Base-by-base conservation (phyloP, 345 rosid species). In the Physaria fendleri region DNA sequence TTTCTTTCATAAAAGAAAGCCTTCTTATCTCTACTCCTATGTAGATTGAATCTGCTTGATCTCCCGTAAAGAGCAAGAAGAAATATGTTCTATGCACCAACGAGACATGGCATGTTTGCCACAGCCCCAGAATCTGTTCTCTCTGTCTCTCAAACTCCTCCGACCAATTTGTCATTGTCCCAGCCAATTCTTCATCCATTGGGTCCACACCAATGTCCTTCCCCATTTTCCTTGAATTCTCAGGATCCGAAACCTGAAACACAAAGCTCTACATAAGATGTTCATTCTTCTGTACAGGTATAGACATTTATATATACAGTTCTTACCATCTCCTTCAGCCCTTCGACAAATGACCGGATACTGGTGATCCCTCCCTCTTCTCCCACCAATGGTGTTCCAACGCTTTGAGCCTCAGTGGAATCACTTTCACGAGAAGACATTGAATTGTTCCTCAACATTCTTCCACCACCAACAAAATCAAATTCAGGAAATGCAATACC, bases 71-170 rank as follows among this genome's bases (percentile, higher is more conserved):
- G 62, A 93, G 95, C 76, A 93, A 75, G 80, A 80, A 89, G 77
- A 93, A 93, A 64, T 89, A 93, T 4, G 99, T 93, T 71, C 99
- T 79, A 72, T 93, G 94, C 45, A 89, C 77, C 78, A 93, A 56
- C 16, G 97, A 84, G 53, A 82, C 86, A 53, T 85, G 74, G 75
- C 99, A 93, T 61, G 77, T 66, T 60, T 87, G 86, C 99, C 99
- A 93, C 27, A 93, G 88, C 42, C 80, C 94, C 16, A 93, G 63
- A 50, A 89, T 83, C 10, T 74, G 75, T 70, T 71, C 78, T 71
- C 76, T 89, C 71, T 61, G 82, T 64, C 74, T 83, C 72, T 77
- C 83, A 44, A 89, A 93, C 48, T 80, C 83, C 53, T 68, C 51
- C 1, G 85, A 75, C 92, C 95, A 87, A 77, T 77, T 80, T 15